Base-by-base conservation (phyloP, 805 yeast genomes). In the Dipodascopsis tothii region DNA sequence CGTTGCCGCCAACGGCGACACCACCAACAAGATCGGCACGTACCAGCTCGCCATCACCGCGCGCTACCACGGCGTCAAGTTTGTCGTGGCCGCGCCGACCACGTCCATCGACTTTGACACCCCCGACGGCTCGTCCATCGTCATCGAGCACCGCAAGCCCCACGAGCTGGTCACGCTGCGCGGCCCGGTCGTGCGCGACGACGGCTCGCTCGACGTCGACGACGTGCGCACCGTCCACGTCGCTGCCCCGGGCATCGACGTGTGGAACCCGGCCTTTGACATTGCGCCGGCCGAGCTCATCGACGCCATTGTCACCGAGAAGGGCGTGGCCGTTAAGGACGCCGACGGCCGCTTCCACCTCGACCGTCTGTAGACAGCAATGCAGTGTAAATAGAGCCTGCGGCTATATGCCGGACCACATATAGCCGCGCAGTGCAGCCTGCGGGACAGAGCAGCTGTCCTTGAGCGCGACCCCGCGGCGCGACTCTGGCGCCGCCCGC, bases 191-290 rank as follows among this genome's bases (percentile, higher is more conserved):
- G 66, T 81, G 21, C 65, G 66, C 39, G 62, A 57, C 1, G 58
- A 62, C 20, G 70, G 56, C 19, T 43, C 34, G 14, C 44, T 57
- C 11, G 35, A 48, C 32, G 38, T 48, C 5, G 40, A 69, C 67
- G 5, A 51, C 49, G 16, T 55, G 60, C 33, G 49, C 52, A 78
- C 78, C 17, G 82, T 87, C 11, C 82, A 84, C 33, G 74, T 82
- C 45, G 95, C 96, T 1, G 92, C 97, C 2, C 82, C 83, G 1
- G 83, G 81, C 0, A 81, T 88, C 25, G 67, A 72, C 3, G 95
- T 87, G 1, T 90, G 96, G 96, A 92, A 92, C 58, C 98, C 98
- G 0, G 82, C 96, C 0, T 90, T 90, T 58, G 98, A 90, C 59
- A 86, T 92, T 14, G 86, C 97, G 2, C 95, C 95, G 0, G 79